Evolutionary conservation across 495 filamentous ascomycete species (phyloP).

Genomic region (Penicillium paradoxum): DNA sequence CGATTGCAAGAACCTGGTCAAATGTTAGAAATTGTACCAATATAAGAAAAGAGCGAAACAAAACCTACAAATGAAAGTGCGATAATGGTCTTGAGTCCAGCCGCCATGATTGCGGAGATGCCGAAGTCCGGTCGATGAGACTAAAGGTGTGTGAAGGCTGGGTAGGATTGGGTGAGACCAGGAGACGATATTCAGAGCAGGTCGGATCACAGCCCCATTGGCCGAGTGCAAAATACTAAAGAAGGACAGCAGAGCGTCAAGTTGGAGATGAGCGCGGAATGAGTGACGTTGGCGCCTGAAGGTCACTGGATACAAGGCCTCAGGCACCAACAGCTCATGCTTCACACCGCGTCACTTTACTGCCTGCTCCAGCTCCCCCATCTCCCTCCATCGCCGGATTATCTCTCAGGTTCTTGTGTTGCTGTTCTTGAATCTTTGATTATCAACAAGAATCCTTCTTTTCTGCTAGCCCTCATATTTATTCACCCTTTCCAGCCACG

Average conservation of each 20-base stretch:
- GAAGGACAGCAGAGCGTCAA: neutral
- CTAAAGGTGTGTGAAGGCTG: neutral
- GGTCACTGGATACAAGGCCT: constrained; percentile 31
- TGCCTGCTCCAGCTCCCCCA: constrained; percentile 29
- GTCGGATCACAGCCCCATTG: constrained; percentile 20
- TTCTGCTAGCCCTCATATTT: constrained; percentile 1
- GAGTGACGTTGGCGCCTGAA: constrained; percentile 38
- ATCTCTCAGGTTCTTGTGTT: constrained; percentile 13
- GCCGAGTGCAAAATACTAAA: constrained; percentile 9
- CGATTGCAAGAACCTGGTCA: constrained; percentile 82
- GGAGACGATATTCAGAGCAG: constrained; percentile 4
- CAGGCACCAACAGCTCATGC: constrained; percentile 36
- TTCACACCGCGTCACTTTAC: constrained; percentile 33
- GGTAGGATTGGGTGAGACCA: neutral
- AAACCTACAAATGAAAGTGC: constrained; percentile 84
- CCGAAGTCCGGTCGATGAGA: constrained; percentile 13
- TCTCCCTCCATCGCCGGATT: constrained; percentile 15
- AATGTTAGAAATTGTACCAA: constrained; percentile 11
- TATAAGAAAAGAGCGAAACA: neutral
- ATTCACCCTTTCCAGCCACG: constrained; percentile 23
- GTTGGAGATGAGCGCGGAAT: constrained; percentile 14
- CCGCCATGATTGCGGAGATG: constrained; percentile 62
- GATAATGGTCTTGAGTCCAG: constrained; percentile 97
- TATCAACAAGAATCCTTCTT: constrained; percentile 3
- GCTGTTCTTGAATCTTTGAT: constrained; percentile 17